Evolutionary conservation across 73 alveolate genomes (phyloP), one percentile per base, ranked within the genome.

Genomic region (Paramecium tetraurelia): DNA sequence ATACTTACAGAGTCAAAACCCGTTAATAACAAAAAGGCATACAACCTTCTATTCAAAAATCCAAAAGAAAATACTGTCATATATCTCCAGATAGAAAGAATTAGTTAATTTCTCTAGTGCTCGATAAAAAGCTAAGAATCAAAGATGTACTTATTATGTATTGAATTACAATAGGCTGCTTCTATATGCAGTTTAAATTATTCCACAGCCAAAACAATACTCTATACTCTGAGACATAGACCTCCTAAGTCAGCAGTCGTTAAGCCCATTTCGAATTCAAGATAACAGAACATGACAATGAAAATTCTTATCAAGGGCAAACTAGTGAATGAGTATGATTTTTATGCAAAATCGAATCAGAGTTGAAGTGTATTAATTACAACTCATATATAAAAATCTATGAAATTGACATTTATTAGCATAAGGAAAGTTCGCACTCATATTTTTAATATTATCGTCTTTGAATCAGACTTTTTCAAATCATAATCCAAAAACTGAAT

Each of bases 151-250:
- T n/a, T 53, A 53, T 53, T 53, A 18, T 53, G 22, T 7, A 18
- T 53, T 53, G 0, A 18, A 5, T 53, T 53, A 7, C 16, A 53
- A 1, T 53, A 80, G 90, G 90, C 90, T 18, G 90, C 90, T 24
- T 10, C 48, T 6, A 40, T 44, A 2, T 80, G 70, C 11, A 41
- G 57, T 80, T 48, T 80, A 35, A 80, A 80, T 80, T 80, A 80
- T 44, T 80, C 90, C 27, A 80, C 90, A 44, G 90, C 90, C 31
- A 80, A 80, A 44, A 80, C 90, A 9, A 80, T 80, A 12, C 24
- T 80, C 36, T 80, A 80, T 43, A 80, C 38, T 80, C 21, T 44
- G 24, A 40, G 90, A 20, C 90, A 80, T 48, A 8, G 57, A 63
- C 86, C 86, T 10, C 36, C 57, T 36, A 35, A 72, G 59, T 21